Base-by-base conservation (phyloP, 2,329 filamentous ascomycete species). In the Harringtonia aguacate region DNA sequence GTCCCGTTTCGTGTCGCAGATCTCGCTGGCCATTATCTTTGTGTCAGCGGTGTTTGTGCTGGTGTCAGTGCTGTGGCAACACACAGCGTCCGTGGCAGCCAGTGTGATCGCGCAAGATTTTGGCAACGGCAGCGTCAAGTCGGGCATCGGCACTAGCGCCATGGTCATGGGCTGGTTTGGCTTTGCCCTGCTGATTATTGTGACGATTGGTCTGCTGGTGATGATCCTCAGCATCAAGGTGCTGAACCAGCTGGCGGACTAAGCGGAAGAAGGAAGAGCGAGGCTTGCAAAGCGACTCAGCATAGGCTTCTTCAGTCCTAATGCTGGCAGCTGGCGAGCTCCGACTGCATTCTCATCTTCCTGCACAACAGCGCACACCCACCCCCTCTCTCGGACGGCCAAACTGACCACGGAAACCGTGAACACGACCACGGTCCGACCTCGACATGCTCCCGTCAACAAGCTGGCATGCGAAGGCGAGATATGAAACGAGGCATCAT, bases 91-190 rank as follows among this genome's bases (percentile, higher is more conserved):
- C 0, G 92, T 98, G 1, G 90, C 90, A 29, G 92, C 92, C 20
- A 88, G 87, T 48, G 85, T 94, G 52, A 89, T 98, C 52, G 87
- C 89, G 1, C 86, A 94, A 69, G 88, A 94, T 58, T 77, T 95
- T 52, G 89, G 84, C 30, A 95, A 95, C 61, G 89, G 89, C 36
- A 86, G 81, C 52, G 86, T 95, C 46, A 79, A 75, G 61, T 86
- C 82, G 45, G 89, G 89, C 29, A 87, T 95, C 13, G 89, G 89
- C n/a, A 89, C 86, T 39, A 86, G 83, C 33, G 90, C 92, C 45
- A 97, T 98, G 86, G 86, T 95, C 17, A 73, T 98, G 58, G 92
- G 92, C 47, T 98, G 92, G 92, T 97, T 98, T 65, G 86, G 86
- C 35, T 97, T 98, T 58, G 84, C 86, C 20, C 64, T 97, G 43